Conservation (phyloP, 257 asterid species). For the Nicotiana sylvestris region DNA sequence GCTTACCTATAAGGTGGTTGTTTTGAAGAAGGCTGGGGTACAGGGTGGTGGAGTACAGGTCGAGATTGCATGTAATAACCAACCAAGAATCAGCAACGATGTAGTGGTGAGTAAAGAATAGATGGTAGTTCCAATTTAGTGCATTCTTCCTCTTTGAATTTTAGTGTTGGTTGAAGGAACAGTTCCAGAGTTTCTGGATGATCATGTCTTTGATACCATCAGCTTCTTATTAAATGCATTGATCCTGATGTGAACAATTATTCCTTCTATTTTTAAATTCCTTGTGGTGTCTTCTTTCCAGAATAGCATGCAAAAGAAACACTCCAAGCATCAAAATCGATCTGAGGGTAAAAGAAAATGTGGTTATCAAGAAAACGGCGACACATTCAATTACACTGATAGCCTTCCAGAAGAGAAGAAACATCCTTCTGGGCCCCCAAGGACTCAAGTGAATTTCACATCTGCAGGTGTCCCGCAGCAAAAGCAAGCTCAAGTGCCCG, state of each 20-base stretch:
- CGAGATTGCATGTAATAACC: constrained; percentile 21
- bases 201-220: neutral
- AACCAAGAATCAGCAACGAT: constrained; percentile 25
- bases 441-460: constrained; percentile 29
- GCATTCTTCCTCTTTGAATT: neutral
- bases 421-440: constrained; percentile 30
- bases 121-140: neutral
- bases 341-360: constrained; percentile 37
- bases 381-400: constrained; percentile 28
- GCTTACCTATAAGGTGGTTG: constrained; percentile 2
- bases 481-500: constrained; percentile 27
- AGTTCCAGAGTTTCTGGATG: constrained; percentile 1
- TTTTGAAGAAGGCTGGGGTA: constrained; percentile 22
- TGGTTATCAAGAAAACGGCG: constrained; percentile 26
- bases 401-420: constrained; percentile 32
- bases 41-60: constrained; percentile 18
- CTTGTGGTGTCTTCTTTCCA: constrained; percentile 26
- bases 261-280: neutral
- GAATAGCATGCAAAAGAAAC: constrained; percentile 42
- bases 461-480: constrained; percentile 32
- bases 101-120: constrained; percentile 26
- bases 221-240: neutral
- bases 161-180: constrained; percentile 2
- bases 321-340: constrained; percentile 40
- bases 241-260: constrained; percentile 3